These are phyloP conservation scores for Eragrostis tef DNA, from an alignment of 202 grass and related monocot species.

Conservation along the genomic window DNA sequence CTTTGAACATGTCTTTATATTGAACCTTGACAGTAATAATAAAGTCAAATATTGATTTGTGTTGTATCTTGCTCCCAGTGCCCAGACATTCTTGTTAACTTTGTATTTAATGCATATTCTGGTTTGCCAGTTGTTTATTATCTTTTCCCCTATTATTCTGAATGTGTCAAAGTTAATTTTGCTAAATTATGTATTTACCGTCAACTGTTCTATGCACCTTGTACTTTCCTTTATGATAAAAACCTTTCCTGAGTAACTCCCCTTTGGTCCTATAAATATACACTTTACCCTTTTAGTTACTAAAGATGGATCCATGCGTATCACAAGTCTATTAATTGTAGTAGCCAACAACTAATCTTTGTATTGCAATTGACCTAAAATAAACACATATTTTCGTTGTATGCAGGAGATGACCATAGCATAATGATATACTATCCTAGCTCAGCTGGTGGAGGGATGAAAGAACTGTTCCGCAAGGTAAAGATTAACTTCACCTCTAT, in stretches of 20 bases:
- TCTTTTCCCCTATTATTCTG: background rate
- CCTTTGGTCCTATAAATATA: background rate
- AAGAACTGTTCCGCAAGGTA: conserved; percentile 96
- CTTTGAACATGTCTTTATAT: background rate
- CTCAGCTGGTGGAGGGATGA: conserved; percentile 98
- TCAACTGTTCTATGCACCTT: background rate
- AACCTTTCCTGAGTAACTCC: background rate
- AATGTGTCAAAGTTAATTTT: background rate
- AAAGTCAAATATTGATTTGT: background rate
- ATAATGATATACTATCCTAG: conserved; percentile 99
- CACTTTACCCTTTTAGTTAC: background rate
- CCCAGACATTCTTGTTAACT: conserved; percentile 6
- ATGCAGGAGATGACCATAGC: conserved; percentile 89
- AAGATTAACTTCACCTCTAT: conserved; percentile 17
- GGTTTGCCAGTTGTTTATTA: background rate
- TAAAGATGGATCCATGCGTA: conserved; percentile 13
- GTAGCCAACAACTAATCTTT: conserved; percentile 20
- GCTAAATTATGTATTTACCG: background rate
- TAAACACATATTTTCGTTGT: conserved; percentile 39
- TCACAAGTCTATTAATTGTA: conserved; percentile 3
- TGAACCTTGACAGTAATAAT: conserved; percentile 1
- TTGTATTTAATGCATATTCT: conserved; percentile 4
- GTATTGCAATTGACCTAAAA: conserved; percentile 11
- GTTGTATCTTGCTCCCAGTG: background rate
- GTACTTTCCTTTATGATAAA: background rate